These are phyloP conservation scores for Corinectria fuckeliana DNA, from an alignment of 2,329 filamentous ascomycete species.

Conservation along the genomic window DNA sequence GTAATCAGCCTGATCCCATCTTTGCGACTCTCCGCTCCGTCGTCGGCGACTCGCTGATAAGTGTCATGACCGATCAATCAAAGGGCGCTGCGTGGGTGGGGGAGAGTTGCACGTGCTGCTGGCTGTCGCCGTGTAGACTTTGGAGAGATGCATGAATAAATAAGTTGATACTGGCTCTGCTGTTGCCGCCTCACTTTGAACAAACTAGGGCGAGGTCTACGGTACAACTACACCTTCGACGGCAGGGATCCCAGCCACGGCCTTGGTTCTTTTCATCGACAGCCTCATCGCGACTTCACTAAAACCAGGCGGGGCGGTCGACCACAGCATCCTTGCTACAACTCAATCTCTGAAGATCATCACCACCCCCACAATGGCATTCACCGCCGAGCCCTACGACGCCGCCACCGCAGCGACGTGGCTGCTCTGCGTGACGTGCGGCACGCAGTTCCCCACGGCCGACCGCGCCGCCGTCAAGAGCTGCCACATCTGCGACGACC, in stretches of 20 bases:
- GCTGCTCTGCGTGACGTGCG: conserved; percentile 72
- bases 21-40: not conserved
- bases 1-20: not conserved
- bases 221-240: no score
- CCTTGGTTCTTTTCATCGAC: not conserved
- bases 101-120: not conserved
- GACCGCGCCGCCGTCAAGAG: conserved; percentile 55
- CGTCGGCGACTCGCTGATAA: not conserved
- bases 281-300: conserved; percentile 6
- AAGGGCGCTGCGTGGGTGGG: not conserved
- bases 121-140: not conserved
- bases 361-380: conserved; percentile 18
- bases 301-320: not conserved
- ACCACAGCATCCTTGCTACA: not conserved
- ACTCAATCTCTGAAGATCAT: no score
- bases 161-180: not conserved
- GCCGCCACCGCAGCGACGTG: conserved; percentile 23
- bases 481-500: conserved; percentile 77
- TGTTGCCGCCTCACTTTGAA: not conserved
- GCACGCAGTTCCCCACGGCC: conserved; percentile 64
- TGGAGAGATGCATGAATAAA: not conserved
- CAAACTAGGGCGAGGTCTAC: not conserved
- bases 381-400: conserved; percentile 34
- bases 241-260: not conserved
- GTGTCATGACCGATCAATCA: not conserved